Evolutionary conservation across 2,329 filamentous ascomycete species (phyloP).

Genomic region (Intubia oerlemansii): DNA sequence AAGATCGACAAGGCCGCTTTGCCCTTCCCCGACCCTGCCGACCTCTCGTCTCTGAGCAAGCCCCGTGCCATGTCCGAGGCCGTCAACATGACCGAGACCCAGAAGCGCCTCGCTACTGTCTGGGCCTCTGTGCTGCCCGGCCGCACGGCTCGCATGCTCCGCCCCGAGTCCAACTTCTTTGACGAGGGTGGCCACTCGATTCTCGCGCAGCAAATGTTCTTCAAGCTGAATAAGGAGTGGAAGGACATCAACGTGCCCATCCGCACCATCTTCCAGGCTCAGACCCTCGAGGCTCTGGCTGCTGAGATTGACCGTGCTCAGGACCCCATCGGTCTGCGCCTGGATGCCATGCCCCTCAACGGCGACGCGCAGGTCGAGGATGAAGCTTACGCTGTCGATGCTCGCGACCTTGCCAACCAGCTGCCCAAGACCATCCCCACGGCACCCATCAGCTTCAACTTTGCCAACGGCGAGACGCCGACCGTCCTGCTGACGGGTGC

Average conservation of each 20-base stretch:
- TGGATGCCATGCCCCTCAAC: conserved; percentile 3
- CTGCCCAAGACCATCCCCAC: conserved; percentile 10
- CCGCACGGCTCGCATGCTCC: conserved; percentile 33
- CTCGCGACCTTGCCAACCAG: conserved; percentile 3
- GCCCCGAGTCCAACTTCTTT: conserved; percentile 43
- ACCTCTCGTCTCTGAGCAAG: conserved; percentile 12
- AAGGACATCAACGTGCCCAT: conserved; percentile 37
- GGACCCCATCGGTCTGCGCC: conserved; percentile 7
- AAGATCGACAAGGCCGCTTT: conserved; percentile 64
- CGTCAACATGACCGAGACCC: conserved; percentile 25
- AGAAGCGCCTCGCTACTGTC: conserved; percentile 44
- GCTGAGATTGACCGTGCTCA: conserved; percentile 20
- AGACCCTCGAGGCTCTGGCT: conserved; percentile 24
- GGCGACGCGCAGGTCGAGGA: conserved; percentile 5
- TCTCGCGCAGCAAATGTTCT: conserved; percentile 60
- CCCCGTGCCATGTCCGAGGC: conserved; percentile 7
- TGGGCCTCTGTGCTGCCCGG: conserved; percentile 53
- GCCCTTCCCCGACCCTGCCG: conserved; percentile 57
- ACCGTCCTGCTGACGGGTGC: conserved; percentile 73
- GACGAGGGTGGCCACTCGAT: conserved; percentile 66
- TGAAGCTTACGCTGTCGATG: conserved; percentile 6
- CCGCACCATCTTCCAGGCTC: conserved; percentile 45
- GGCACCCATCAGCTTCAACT: too few species aligned
- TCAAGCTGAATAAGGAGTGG: conserved; percentile 31
- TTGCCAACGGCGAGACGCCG: conserved; percentile 10